Percentiles rank a stretch among this genome's conserved stretches.
Conservation (phyloP, 2,329 filamentous ascomycete genomes). For the Penicillium occitanis region DNA sequence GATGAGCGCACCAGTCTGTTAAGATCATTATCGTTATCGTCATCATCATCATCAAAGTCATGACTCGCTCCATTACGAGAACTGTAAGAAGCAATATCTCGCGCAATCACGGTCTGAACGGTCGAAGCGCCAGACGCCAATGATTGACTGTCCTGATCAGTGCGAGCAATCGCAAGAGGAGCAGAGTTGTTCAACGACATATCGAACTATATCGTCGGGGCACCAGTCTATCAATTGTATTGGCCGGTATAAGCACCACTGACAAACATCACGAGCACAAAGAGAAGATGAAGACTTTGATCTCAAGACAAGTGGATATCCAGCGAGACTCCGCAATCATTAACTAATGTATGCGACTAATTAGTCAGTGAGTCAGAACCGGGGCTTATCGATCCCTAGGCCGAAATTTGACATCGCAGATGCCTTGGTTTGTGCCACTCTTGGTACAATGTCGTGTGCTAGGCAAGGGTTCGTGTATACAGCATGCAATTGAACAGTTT, state of each 20-base stretch:
- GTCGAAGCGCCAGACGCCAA: conserved; percentile 64
- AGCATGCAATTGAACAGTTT: not conserved
- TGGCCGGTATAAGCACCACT: not conserved
- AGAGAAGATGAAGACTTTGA: not conserved
- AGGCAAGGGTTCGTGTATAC: not conserved
- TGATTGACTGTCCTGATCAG: conserved; percentile 38
- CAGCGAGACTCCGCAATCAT: conserved; percentile 4
- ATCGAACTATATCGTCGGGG: conserved; percentile 32
- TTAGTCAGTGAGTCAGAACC: conserved; percentile 5
- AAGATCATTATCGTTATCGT: conserved; percentile 39
- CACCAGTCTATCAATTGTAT: not conserved
- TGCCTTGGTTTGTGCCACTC: not conserved
- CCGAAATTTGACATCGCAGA: not conserved
- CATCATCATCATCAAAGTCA: conserved; percentile 51
- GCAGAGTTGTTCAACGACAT: conserved; percentile 27
- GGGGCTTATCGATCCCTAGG: conserved; percentile 12
- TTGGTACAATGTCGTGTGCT: not conserved
- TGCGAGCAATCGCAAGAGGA: conserved; percentile 29
- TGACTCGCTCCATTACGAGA: conserved; percentile 31
- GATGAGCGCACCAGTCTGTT: conserved; percentile 46
- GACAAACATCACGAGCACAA: not conserved
- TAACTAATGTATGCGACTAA: not conserved
- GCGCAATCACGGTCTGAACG: conserved; percentile 64
- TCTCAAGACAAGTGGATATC: not conserved
- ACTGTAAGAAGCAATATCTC: conserved; percentile 57